Base-by-base conservation (phyloP, 805 yeast species). In the Starmerella floricola region DNA sequence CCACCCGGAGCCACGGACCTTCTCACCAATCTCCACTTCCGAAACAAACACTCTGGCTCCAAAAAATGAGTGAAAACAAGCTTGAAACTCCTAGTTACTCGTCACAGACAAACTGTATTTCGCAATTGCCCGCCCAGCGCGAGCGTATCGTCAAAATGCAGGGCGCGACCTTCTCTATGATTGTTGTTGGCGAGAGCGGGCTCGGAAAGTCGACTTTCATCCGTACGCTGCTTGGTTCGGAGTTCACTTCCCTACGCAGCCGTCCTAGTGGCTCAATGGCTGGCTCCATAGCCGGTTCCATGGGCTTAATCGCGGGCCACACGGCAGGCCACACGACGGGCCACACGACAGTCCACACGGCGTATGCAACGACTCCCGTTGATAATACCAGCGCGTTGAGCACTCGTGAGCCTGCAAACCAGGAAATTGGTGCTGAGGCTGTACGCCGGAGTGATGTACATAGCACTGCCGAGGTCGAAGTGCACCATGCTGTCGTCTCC, bases 161-260 rank as follows among this genome's bases (percentile, higher is more conserved):
- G 71, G 72, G 55, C 78, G 66, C 76, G 40, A 68, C 69, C 41
- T 74, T 81, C 58, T 74, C 82, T 15, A 58, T 81, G 40, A 71
- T 82, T 73, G 73, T 80, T 10, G 73, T 72, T 29, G 96, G 96
- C 54, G 95, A 86, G 61, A 75, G 87, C 37, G 95, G 95, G 6
- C 65, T 85, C 39, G 96, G 96, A 47, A 84, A 86, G 61, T 79
- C 93, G n/a, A 86, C 95, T 0, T 85, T 85, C 52, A 68, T 86
- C 60, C 83, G 84, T 63, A 84, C 94, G 2, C 62, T 86, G 44
- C 83, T 87, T 62, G 91, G 83, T 86, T 1, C 30, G 8, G 46
- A 21, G 8, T 45, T 12, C 31, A n/a, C 15, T 12, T 17, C 12
- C 23, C 26, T 10, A 5, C 27, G 13, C 34, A 8, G 15, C 33